Conservation (phyloP, 1,139 yeast genomes). For the Geotrichum australiense region DNA sequence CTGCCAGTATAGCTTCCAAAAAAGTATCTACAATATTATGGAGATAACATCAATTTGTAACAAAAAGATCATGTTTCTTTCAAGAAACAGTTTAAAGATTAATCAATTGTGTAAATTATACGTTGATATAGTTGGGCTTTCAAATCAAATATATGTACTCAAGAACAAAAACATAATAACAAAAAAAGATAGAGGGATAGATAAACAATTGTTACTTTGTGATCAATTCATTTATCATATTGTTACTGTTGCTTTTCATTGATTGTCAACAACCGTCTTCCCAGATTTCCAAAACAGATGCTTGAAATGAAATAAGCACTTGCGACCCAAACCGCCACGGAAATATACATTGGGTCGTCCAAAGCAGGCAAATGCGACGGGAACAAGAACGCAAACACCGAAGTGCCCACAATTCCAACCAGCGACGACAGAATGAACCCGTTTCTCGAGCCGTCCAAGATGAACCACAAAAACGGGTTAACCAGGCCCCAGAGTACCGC, state of each 20-base stretch:
- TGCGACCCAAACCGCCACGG: constrained; percentile 43
- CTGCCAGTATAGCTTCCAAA: no score
- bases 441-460: constrained; percentile 66
- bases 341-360: constrained; percentile 24
- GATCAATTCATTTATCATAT: not conserved
- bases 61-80: no score
- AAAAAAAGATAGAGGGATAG: not conserved
- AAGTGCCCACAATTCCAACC: constrained; percentile 30
- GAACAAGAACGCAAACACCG: constrained; percentile 27
- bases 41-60: no score
- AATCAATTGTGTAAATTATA: no score
- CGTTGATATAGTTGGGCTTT: no score
- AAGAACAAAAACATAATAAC: not conserved
- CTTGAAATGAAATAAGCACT: constrained; percentile 64
- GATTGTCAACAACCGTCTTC: constrained; percentile 42
- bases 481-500: constrained; percentile 67
- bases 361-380: constrained; percentile 28
- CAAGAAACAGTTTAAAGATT: no score
- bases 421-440: constrained; percentile 43
- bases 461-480: constrained; percentile 74
- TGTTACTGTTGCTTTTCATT: constrained; percentile 10
- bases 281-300: constrained; percentile 64
- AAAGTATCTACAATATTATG: no score
- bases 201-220: not conserved
- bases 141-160: no score